Evolutionary conservation across 805 yeast species (phyloP).

Genomic region (Yamadazyma sp.): DNA sequence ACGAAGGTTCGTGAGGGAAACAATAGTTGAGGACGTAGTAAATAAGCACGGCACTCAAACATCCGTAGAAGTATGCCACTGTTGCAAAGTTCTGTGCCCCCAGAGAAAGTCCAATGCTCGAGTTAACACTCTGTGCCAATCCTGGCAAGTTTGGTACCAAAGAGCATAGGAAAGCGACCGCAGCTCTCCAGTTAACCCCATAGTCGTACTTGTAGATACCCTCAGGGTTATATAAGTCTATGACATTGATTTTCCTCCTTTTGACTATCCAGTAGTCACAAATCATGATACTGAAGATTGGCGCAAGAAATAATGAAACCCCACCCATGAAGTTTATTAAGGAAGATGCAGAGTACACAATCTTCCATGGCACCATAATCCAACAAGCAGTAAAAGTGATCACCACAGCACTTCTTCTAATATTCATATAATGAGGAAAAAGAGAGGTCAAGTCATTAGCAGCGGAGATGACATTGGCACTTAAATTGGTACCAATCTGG

Average conservation of each 20-base stretch:
- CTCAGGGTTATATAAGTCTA: constrained; percentile 26
- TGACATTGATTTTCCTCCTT: constrained; percentile 25
- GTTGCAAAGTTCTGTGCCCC: constrained; percentile 13
- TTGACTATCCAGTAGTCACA: constrained; percentile 16
- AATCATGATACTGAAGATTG: constrained; percentile 15
- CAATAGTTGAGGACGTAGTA: constrained; percentile 10
- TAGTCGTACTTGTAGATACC: constrained; percentile 30
- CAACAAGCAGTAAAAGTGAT: constrained; percentile 12
- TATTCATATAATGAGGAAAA: constrained; percentile 14
- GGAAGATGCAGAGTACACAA: constrained; percentile 14
- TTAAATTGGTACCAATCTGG: constrained; percentile 16
- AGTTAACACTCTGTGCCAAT: constrained; percentile 14
- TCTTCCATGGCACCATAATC: constrained; percentile 20
- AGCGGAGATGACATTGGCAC: constrained; percentile 16
- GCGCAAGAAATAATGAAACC: constrained; percentile 17
- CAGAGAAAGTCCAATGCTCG: constrained; percentile 7
- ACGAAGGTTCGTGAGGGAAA: constrained; percentile 12
- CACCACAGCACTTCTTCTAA: constrained; percentile 15
- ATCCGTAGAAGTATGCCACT: constrained; percentile 13
- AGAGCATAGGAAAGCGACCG: constrained; percentile 20
- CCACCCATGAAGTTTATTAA: constrained; percentile 18
- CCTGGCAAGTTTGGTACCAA: constrained; percentile 19
- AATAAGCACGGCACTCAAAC: constrained; percentile 11
- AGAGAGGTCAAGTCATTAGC: constrained; percentile 17
- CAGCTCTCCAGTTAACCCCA: constrained; percentile 17